Evolutionary conservation across 495 filamentous ascomycete genomes (phyloP), one percentile per base, ranked within the genome.

Genomic region (Lepidopterella palustris): DNA sequence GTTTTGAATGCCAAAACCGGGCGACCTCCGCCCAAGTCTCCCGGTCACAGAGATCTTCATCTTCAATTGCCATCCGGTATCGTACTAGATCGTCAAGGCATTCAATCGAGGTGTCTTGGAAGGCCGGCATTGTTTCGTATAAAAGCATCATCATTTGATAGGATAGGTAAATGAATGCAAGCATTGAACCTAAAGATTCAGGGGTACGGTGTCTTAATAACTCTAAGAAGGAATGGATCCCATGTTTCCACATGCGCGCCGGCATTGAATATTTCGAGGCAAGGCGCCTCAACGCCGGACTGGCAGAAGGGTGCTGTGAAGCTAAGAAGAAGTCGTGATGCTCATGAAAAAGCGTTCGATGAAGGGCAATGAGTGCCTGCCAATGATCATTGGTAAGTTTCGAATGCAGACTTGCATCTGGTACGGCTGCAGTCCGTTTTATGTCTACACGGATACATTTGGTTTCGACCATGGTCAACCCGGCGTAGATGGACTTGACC

Each of bases 101-200:
- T 62, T 96, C 91, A 25, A 95, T 87, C 91, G 91, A 96, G 0
- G 87, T 95, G 45, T 91, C 87, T 60, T 87, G 80, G 65, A 92
- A 95, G 0, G 79, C 72, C 2, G 85, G 80, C 0, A 91, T 85
- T 0, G 84, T 89, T 67, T 92, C 88, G 55, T 86, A 79, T 0
- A 92, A 73, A 4, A 92, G 70, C 0, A 85, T 83, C 78, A 91
- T 84, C 80, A 88, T 87, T 13, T 84, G 84, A n/a, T 62, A 91
- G 0, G 89, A 86, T 31, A 89, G 68, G 56, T 89, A 87, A 31
- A 93, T 87, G 62, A 89, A 93, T 0, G 83, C 78, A 0, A 90
- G 74, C 87, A 92, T 90, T 62, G 87, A 82, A 35, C 92, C 89
- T n/a, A 86, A 66, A 25, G 82, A 86, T 0, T 73, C 77, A 0